Percentiles rank a stretch among this genome's conserved stretches.
Evolutionary conservation across 805 yeast genomes (phyloP).

Genomic region (Isabelozyma rhagii): DNA sequence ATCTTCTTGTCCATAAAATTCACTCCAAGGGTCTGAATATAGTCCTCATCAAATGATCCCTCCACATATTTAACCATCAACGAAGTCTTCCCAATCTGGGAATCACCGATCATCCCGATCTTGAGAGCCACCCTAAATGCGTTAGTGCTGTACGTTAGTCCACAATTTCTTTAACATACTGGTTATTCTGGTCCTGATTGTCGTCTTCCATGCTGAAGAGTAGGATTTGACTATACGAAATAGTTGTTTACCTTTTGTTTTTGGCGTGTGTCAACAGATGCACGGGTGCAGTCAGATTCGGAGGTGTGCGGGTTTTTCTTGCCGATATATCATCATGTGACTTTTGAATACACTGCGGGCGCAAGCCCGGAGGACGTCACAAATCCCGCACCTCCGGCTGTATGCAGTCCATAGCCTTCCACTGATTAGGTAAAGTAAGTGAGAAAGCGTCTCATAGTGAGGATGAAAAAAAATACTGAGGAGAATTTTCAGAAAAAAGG

Average conservation of each 20-base stretch:
- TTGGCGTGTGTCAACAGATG: not conserved
- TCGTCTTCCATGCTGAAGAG: slow-evolving; percentile 9
- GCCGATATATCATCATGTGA: not conserved
- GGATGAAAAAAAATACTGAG: slow-evolving; percentile 2
- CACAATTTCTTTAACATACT: slow-evolving; percentile 22
- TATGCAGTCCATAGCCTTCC: not conserved
- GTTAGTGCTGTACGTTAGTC: slow-evolving; percentile 16
- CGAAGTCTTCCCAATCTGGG: slow-evolving; percentile 94
- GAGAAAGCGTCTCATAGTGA: not conserved
- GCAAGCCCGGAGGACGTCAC: not conserved
- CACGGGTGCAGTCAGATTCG: not conserved
- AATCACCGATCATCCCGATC: slow-evolving; percentile 92
- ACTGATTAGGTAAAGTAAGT: not conserved
- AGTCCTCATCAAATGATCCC: slow-evolving; percentile 85
- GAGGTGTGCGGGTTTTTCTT: not conserved
- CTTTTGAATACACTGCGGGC: not conserved
- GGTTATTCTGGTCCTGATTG: slow-evolving; percentile 31
- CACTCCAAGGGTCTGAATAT: slow-evolving; percentile 92
- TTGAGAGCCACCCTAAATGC: slow-evolving; percentile 59
- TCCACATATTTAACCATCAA: slow-evolving; percentile 97
- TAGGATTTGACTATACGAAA: not conserved
- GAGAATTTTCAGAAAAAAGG: slow-evolving; percentile 5
- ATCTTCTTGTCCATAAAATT: slow-evolving; percentile 91
- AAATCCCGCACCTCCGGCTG: not conserved
- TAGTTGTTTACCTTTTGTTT: slow-evolving; percentile 10